Evolutionary conservation across 805 yeast species (phyloP).

Genomic region (Kodamaea laetipori): DNA sequence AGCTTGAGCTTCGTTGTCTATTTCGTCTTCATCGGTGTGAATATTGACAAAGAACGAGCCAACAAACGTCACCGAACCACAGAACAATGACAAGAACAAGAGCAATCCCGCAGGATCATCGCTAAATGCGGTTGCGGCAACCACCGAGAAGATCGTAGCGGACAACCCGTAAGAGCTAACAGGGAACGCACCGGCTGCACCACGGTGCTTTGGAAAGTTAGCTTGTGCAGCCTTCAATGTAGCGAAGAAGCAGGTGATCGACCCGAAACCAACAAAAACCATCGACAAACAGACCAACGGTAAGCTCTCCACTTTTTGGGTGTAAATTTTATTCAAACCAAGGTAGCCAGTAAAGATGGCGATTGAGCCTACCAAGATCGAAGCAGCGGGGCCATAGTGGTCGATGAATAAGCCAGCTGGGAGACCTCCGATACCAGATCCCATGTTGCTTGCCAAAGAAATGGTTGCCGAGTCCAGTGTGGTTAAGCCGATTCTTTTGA

Average conservation of each 20-base stretch:
- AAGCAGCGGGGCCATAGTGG: constrained; percentile 53
- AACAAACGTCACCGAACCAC: constrained; percentile 48
- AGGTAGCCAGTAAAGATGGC: constrained; percentile 58
- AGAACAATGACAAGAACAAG: constrained; percentile 53
- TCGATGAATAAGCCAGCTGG: constrained; percentile 74
- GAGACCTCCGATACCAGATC: constrained; percentile 69
- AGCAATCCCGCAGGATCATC: constrained; percentile 58
- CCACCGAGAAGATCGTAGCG: constrained; percentile 61
- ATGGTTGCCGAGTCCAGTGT: constrained; percentile 64
- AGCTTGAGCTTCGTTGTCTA: constrained; percentile 9
- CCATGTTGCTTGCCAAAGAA: constrained; percentile 62
- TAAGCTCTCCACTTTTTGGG: constrained; percentile 40
- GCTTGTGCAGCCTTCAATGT: constrained; percentile 55
- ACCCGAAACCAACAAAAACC: constrained; percentile 62
- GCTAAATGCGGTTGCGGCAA: constrained; percentile 55
- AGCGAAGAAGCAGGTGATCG: constrained; percentile 63
- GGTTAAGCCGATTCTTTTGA: constrained; percentile 55
- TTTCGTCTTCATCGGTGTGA: constrained; percentile 30
- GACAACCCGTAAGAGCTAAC: constrained; percentile 71
- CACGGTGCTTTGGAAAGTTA: constrained; percentile 71
- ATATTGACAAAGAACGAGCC: constrained; percentile 50
- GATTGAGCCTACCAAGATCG: constrained; percentile 57
- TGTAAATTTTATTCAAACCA: constrained; percentile 50
- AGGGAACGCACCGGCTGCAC: constrained; percentile 69
- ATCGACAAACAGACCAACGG: constrained; percentile 50